These are phyloP conservation scores for Diaporthe velutina DNA, from an alignment of 2,329 filamentous ascomycete genomes.

Conservation along the genomic window DNA sequence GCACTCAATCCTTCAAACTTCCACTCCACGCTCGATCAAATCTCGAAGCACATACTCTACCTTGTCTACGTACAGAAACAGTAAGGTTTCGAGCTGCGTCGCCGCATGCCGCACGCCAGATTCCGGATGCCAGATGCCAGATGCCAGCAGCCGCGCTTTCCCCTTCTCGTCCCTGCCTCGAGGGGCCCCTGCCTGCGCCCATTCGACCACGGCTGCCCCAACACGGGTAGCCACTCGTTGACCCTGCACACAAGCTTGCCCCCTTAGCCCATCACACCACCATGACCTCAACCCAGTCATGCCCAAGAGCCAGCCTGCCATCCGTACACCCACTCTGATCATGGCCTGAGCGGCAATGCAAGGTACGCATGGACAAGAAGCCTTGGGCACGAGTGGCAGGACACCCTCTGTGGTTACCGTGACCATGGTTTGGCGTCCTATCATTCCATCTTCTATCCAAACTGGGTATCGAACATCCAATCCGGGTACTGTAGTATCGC, in stretches of 20 bases:
- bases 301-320: constrained; percentile 8
- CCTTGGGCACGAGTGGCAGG: background rate
- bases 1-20: background rate
- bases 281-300: background rate
- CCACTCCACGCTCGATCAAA: background rate
- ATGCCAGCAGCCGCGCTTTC: background rate
- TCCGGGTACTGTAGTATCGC: background rate
- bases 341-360: constrained; percentile 8
- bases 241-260: background rate
- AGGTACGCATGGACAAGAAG: background rate
- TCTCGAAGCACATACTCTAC: no score
- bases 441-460: background rate
- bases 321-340: background rate
- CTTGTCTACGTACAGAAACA: background rate
- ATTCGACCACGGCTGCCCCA: background rate
- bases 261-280: background rate
- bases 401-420: background rate
- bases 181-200: background rate
- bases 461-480: background rate
- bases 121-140: background rate
- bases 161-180: background rate
- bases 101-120: background rate
- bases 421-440: background rate
- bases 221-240: background rate
- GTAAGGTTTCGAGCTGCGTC: background rate